Conservation (phyloP, 2,329 filamentous ascomycete genomes). For the Paramyrothecium sp. region DNA sequence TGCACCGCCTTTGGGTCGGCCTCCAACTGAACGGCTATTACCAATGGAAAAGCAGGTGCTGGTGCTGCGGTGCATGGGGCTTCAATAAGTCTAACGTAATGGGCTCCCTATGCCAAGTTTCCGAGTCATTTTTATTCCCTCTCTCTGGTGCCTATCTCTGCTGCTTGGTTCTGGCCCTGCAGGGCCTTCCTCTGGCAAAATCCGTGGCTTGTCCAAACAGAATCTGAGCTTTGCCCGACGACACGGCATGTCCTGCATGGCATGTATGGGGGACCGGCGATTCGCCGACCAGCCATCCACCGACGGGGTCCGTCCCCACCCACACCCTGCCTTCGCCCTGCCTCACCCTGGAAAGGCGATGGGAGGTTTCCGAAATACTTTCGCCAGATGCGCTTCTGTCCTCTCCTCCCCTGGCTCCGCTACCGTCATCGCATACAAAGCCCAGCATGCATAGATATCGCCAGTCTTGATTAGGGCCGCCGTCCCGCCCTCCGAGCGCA, state of each 20-base stretch:
- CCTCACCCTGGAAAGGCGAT: too few relatives aligned
- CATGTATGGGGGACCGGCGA: neutral
- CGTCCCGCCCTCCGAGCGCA: too few relatives aligned
- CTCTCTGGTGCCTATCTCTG: neutral
- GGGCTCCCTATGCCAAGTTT: slow-evolving; percentile 9
- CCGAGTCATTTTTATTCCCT: slow-evolving; percentile 27
- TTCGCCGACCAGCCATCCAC: neutral
- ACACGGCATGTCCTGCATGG: neutral
- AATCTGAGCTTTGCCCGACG: neutral
- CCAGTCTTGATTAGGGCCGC: neutral
- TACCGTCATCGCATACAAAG: neutral
- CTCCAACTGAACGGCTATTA: too few relatives aligned
- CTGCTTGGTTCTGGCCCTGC: neutral
- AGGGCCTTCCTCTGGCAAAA: neutral
- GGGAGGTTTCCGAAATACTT: neutral
- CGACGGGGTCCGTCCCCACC: too few relatives aligned
- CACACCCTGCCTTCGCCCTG: too few relatives aligned
- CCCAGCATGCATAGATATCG: neutral
- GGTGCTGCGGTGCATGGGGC: slow-evolving; percentile 24
- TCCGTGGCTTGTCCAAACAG: neutral
- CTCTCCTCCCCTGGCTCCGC: neutral
- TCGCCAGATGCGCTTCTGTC: neutral
- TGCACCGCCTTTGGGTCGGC: neutral
- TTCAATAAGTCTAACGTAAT: slow-evolving; percentile 45
- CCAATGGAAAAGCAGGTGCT: slow-evolving; percentile 40